These are phyloP conservation scores for Alternaria sp. DNA, from an alignment of 2,329 filamentous ascomycete genomes.

Conservation along the genomic window DNA sequence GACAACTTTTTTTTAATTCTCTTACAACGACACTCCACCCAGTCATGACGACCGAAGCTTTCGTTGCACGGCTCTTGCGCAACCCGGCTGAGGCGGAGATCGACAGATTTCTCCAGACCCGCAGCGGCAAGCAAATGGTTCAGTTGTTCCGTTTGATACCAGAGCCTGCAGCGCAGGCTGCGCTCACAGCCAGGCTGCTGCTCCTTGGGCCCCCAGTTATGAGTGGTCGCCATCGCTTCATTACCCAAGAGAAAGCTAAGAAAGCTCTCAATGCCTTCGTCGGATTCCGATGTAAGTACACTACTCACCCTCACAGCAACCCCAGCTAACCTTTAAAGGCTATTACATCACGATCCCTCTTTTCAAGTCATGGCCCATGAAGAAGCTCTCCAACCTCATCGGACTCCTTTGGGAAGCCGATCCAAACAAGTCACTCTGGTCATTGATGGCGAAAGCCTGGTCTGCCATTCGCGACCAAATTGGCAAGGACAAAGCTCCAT, in stretches of 20 bases:
- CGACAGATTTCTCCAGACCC: slow-evolving; percentile 23
- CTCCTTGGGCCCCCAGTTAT: slow-evolving; percentile 16
- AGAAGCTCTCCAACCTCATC: slow-evolving; percentile 62
- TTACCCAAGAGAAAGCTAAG: slow-evolving; percentile 25
- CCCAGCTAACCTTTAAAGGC: slow-evolving; percentile 50
- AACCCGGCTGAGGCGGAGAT: slow-evolving; percentile 28
- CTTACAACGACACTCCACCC: slow-evolving; percentile 1
- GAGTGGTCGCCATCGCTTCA: neutral
- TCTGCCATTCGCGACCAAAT: slow-evolving; percentile 62
- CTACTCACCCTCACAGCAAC: neutral
- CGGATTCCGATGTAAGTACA: slow-evolving; percentile 46
- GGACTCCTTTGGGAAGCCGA: slow-evolving; percentile 61
- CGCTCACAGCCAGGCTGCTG: slow-evolving; percentile 23
- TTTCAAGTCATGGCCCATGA: slow-evolving; percentile 61
- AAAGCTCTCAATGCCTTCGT: slow-evolving; percentile 51
- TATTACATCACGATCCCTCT: slow-evolving; percentile 53
- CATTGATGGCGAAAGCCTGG: slow-evolving; percentile 64
- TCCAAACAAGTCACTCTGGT: slow-evolving; percentile 61
- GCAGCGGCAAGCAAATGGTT: slow-evolving; percentile 29
- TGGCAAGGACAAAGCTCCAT: slow-evolving; percentile 57
- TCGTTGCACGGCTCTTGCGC: slow-evolving; percentile 6
- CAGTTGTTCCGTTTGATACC: slow-evolving; percentile 25
- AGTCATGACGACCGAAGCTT: neutral
- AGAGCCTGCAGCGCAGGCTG: slow-evolving; percentile 25
- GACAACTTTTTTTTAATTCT: neutral